Evolutionary conservation across 208 protist genomes (phyloP).

Genomic region (Herpetomonas muscarum): DNA sequence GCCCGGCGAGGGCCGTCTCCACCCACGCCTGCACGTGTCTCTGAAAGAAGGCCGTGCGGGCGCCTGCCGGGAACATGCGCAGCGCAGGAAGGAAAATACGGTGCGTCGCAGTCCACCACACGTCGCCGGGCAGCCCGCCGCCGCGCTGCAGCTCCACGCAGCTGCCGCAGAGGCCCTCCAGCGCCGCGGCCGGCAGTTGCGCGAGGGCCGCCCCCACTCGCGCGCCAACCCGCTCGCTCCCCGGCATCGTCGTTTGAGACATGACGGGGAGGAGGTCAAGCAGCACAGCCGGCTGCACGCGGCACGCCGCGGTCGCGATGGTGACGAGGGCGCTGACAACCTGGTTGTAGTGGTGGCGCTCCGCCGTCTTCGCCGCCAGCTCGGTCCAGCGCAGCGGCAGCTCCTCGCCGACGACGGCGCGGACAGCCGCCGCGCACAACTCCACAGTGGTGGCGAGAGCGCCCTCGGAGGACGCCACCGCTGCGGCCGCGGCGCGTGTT

Average conservation of each 20-base stretch:
- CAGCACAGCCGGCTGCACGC: conserved; percentile 14
- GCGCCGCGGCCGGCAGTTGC: conserved; percentile 1
- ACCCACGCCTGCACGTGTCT: conserved; percentile 31
- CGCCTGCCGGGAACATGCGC: conserved; percentile 9
- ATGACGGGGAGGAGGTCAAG: conserved; percentile 39
- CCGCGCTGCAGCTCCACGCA: conserved; percentile 20
- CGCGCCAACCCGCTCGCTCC: conserved; percentile 5
- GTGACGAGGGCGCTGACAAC: conserved; percentile 27
- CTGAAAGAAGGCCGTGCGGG: conserved; percentile 26
- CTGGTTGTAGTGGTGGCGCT: conserved; percentile 14
- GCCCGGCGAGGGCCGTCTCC: conserved; percentile 8
- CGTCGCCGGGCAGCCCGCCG: conserved; percentile 15
- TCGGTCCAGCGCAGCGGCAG: conserved; percentile 56
- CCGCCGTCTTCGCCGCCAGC: conserved; percentile 16
- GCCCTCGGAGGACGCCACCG: not conserved
- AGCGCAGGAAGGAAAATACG: conserved; percentile 35
- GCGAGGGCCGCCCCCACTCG: conserved; percentile 15
- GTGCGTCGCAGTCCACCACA: conserved; percentile 40
- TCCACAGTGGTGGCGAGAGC: not conserved
- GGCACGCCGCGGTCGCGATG: conserved; percentile 11
- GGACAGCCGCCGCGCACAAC: conserved; percentile 3
- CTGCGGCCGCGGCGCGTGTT: too few relatives aligned
- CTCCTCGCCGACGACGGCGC: conserved; percentile 27
- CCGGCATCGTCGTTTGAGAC: conserved; percentile 25
- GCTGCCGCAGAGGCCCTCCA: conserved; percentile 16